Percentiles rank a stretch among this genome's conserved stretches.
phyloP scores from a whole-genome alignment of 257 asterid genomes.

The Solanum sejunctum region DNA sequence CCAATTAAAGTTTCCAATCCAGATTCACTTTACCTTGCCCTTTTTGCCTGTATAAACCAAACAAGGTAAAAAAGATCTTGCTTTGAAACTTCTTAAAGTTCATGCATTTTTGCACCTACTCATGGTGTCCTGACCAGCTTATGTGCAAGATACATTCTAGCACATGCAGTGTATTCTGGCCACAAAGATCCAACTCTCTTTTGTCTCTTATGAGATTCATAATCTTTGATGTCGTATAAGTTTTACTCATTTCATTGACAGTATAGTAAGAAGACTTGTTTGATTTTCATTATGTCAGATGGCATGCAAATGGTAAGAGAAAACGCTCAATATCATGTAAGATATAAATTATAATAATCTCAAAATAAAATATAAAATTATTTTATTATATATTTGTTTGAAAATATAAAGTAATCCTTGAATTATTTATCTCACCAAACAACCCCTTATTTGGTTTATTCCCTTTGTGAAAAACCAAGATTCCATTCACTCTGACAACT shows the following conservation, averaged over 20 bases:
- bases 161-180: not conserved
- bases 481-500: not conserved
- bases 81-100: not conserved
- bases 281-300: not conserved
- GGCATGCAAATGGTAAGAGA: not conserved
- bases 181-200: not conserved
- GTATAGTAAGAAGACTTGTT: not conserved
- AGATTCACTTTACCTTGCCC: not conserved
- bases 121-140: not conserved
- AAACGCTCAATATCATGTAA: no score
- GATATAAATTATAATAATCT: no score
- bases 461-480: not conserved
- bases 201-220: not conserved
- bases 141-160: not conserved
- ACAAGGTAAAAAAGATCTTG: not conserved
- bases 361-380: no score
- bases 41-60: not conserved
- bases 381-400: no score
- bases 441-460: not conserved
- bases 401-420: no score
- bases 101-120: not conserved
- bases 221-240: not conserved
- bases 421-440: no score
- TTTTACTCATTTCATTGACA: not conserved
- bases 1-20: not conserved